Percentiles rank a stretch among this genome's conserved stretches.
Evolutionary conservation across 2,329 filamentous ascomycete genomes (phyloP).

Genomic region (Verruconis gallopava): DNA sequence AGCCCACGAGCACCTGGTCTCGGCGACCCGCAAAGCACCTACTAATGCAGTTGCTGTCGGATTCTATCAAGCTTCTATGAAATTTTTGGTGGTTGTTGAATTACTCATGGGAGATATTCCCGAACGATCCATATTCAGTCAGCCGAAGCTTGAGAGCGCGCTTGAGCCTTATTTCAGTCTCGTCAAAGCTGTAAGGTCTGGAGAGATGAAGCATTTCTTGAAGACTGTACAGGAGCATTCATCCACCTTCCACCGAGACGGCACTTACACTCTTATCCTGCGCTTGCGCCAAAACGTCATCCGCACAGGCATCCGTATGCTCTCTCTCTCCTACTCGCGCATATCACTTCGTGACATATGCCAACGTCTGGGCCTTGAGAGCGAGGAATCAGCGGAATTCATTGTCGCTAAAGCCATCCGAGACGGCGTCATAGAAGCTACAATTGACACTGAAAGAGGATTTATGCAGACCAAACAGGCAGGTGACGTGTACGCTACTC

Average conservation of each 20-base stretch:
- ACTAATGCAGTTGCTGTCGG: conserved; percentile 79
- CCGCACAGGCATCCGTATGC: conserved; percentile 98
- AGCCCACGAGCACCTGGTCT: conserved; percentile 85
- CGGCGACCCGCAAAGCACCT: conserved; percentile 88
- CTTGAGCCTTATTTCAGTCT: conserved; percentile 88
- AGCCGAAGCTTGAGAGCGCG: conserved; percentile 71
- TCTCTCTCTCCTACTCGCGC: conserved; percentile 93
- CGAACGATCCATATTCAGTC: conserved; percentile 85
- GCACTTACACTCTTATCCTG: conserved; percentile 88
- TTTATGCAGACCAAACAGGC: conserved; percentile 97
- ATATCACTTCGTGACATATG: conserved; percentile 97
- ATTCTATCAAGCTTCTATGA: conserved; percentile 91
- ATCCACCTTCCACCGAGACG: conserved; percentile 79
- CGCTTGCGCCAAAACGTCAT: conserved; percentile 96
- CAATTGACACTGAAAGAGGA: conserved; percentile 74
- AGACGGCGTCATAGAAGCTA: conserved; percentile 91
- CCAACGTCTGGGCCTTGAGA: conserved; percentile 82
- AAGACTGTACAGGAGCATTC: conserved; percentile 71
- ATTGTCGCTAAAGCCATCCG: conserved; percentile 98
- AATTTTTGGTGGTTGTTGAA: conserved; percentile 92
- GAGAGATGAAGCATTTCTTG: conserved; percentile 87
- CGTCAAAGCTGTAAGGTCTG: conserved; percentile 91
- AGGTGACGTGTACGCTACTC: conserved; percentile 87
- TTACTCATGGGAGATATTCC: conserved; percentile 97
- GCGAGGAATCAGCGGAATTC: conserved; percentile 95